A percentile compares a stretch with the other conserved stretches of the same genome.
phyloP scores from a whole-genome alignment of 345 rosid genomes.

The Mangifera indica region DNA sequence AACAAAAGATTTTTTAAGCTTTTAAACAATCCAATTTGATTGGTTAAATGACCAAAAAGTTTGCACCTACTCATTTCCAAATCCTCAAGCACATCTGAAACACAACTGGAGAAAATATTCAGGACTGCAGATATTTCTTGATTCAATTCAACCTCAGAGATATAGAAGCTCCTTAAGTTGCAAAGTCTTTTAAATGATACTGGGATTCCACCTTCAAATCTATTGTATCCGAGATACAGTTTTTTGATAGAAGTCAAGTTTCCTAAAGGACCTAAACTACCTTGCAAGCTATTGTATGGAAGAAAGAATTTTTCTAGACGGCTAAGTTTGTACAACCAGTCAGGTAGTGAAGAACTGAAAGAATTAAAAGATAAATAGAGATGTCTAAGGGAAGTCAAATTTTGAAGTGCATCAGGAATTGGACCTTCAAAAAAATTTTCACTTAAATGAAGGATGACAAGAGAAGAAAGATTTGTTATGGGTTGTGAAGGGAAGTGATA shows the following conservation, averaged over 20 bases:
- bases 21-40: not conserved
- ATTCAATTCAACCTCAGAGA: not conserved
- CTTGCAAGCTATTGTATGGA: not conserved
- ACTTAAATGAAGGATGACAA: not conserved
- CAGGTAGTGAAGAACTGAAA: not conserved
- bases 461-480: conserved; percentile 12
- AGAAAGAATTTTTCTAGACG: not conserved
- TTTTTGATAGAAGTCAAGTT: conserved; percentile 16
- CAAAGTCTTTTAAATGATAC: not conserved
- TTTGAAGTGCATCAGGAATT: not conserved
- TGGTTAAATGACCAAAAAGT: not conserved
- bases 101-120: not conserved
- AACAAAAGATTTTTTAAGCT: not conserved
- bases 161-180: not conserved
- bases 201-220: too few relatives aligned
- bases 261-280: not conserved
- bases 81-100: not conserved
- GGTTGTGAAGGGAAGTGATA: not conserved
- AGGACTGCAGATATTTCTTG: not conserved
- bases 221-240: conserved; percentile 7
- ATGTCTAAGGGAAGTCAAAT: not conserved
- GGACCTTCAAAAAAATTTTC: not conserved
- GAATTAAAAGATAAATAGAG: not conserved
- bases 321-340: not conserved
- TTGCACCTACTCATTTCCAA: not conserved